phyloP scores from a whole-genome alignment of 768 basidiomycete species.

The Agaricus sinodeliciosus region DNA sequence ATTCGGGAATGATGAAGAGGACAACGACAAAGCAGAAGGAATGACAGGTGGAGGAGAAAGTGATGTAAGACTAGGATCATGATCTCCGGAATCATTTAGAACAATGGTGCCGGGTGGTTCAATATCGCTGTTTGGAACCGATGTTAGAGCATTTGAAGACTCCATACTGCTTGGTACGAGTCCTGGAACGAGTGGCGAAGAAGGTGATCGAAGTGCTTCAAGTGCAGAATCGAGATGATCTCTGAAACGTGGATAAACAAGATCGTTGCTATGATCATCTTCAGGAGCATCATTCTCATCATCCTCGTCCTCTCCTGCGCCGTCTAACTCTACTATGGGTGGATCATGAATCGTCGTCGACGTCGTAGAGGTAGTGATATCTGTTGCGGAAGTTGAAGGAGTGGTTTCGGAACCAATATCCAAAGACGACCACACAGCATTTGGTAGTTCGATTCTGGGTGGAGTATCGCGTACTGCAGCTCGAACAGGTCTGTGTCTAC shows the following conservation, averaged over 20 bases:
- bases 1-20: background rate
- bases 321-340: background rate
- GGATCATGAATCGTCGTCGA: too few species aligned
- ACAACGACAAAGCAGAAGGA: background rate
- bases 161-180: background rate
- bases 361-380: background rate
- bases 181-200: conserved; percentile 6
- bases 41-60: background rate
- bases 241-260: background rate
- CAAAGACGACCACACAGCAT: conserved; percentile 4
- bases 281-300: background rate
- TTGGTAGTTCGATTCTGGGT: conserved; percentile 3
- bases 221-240: conserved; percentile 9
- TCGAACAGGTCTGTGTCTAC: background rate
- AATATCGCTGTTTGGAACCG: background rate
- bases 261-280: background rate
- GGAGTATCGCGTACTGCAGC: background rate
- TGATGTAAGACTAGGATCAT: background rate
- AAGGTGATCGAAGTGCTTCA: conserved; percentile 9
- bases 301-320: background rate
- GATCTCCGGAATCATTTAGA: background rate
- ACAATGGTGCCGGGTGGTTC: background rate
- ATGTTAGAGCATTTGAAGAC: background rate
- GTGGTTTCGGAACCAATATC: background rate
- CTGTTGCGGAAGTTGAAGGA: background rate